phyloP scores from a whole-genome alignment of 1,139 yeast species.

The Arxiozyma heterogenica region DNA sequence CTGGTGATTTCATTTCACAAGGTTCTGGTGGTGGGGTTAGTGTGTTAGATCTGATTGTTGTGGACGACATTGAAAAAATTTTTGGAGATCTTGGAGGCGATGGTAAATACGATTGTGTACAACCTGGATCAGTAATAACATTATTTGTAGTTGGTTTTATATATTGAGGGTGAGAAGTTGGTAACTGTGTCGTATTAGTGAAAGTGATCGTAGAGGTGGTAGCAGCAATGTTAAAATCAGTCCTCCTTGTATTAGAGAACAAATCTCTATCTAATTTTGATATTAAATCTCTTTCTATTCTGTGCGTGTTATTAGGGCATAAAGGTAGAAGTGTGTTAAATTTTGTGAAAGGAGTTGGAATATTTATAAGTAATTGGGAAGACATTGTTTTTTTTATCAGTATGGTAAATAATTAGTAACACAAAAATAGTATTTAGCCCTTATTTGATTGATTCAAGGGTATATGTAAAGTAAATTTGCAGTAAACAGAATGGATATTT shows the following conservation, averaged over 20 bases:
- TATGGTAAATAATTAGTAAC: neutral
- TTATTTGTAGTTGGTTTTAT: neutral
- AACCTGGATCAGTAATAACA: neutral
- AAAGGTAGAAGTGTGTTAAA: slow-evolving; percentile 4
- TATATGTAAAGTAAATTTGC: too few species aligned
- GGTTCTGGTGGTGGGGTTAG: neutral
- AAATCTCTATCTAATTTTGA: slow-evolving; percentile 1
- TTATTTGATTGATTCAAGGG: neutral
- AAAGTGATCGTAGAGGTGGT: neutral
- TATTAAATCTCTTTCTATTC: slow-evolving; percentile 2
- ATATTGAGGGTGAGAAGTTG: neutral
- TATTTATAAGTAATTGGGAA: neutral
- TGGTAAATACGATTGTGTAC: neutral
- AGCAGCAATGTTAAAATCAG: neutral
- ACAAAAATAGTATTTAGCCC: neutral
- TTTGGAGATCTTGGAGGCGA: slow-evolving; percentile 2
- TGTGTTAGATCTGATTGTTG: neutral
- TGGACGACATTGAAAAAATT: neutral
- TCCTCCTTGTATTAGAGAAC: neutral
- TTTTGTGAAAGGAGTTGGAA: neutral
- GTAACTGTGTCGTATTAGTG: neutral
- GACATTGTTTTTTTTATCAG: neutral
- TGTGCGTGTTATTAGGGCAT: neutral
- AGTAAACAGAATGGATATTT: neutral
- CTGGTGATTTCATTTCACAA: neutral